Base-by-base conservation (phyloP, 306 rosid genomes). In the Fagus crenata region DNA sequence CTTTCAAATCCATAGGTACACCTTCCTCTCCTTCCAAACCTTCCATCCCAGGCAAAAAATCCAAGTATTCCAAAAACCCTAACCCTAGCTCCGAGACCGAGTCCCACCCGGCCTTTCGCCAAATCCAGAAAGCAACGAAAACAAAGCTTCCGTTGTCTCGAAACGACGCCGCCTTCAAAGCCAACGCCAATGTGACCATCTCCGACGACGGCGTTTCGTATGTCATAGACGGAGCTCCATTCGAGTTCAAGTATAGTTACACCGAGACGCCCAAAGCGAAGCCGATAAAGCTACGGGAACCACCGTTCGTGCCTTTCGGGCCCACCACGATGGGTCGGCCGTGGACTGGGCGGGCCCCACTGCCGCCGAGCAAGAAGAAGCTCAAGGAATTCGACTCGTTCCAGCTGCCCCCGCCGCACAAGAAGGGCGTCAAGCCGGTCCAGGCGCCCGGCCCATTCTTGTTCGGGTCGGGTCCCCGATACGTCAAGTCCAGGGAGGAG, bases 241-340 rank as follows among this genome's bases (percentile, higher is more conserved):
- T 95, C 58, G 97, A 95, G 56, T 95, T 90, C 88, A 95, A 90
- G 89, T 95, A 95, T 71, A 95, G 97, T 69, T 95, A 92, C 89
- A 95, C 99, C 0, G 99, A 95, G 80, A 89, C 96, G 33, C 99
- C 99, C 0, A 95, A 87, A 67, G 67, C 72, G 14, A 88, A 86
- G 84, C 99, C 99, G 0, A 14, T 91, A 5, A 87, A 86, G 87
- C 90, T 95, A 61, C 89, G 96, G 1, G 97, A 95, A 63, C 80
- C 89, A n/a, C 81, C 93, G 0, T 90, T 69, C 61, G 61, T 91
- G 12, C 98, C 94, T 17, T 92, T 94, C 42, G 96, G 97, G 4
- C 90, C 97, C 1, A 65, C 80, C 72, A 85, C 96, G 7, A 89
- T 84, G 91, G 85, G 90, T 2, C 82, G 93, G 40, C 96, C 98